Evolutionary conservation across 495 filamentous ascomycete genomes (phyloP).

Genomic region (Podospora bellae-mahoneyi): DNA sequence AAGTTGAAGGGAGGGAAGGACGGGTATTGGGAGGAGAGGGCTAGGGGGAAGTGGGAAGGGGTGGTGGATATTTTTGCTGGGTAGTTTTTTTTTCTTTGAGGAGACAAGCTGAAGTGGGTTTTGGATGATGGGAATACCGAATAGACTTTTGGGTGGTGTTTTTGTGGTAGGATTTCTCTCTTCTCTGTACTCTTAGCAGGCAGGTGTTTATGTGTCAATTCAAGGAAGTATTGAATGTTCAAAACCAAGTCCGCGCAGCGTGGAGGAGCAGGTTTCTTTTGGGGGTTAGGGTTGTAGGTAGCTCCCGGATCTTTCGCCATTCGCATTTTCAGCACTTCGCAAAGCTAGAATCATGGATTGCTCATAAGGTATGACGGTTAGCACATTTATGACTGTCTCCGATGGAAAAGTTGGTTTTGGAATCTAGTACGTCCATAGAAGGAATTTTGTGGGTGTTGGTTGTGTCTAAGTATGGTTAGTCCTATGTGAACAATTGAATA

Average conservation of each 20-base stretch:
- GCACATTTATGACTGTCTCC: too few relatives aligned
- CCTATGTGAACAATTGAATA: too few relatives aligned
- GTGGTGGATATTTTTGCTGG: constrained; percentile 65
- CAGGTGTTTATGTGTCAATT: background rate
- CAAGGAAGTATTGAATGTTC: background rate
- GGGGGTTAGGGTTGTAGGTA: too few relatives aligned
- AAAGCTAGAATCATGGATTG: too few relatives aligned
- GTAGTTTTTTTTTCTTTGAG: constrained; percentile 7
- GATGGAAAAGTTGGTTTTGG: too few relatives aligned
- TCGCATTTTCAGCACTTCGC: too few relatives aligned
- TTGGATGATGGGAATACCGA: background rate
- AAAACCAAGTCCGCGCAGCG: background rate
- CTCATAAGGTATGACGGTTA: too few relatives aligned
- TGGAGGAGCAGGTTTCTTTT: too few relatives aligned
- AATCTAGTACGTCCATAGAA: too few relatives aligned
- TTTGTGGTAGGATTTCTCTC: background rate
- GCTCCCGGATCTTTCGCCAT: too few relatives aligned
- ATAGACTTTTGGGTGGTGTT: background rate
- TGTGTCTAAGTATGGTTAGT: too few relatives aligned
- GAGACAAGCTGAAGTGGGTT: background rate
- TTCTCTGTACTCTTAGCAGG: background rate
- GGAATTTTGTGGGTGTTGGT: too few relatives aligned
- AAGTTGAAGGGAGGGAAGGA: constrained; percentile 73
- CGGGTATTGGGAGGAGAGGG: constrained; percentile 88
- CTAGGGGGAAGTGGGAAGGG: constrained; percentile 63